A percentile compares a stretch with the other conserved stretches of the same genome.
phyloP scores from a whole-genome alignment of 768 basidiomycete genomes.

The Lactarius psammicola region DNA sequence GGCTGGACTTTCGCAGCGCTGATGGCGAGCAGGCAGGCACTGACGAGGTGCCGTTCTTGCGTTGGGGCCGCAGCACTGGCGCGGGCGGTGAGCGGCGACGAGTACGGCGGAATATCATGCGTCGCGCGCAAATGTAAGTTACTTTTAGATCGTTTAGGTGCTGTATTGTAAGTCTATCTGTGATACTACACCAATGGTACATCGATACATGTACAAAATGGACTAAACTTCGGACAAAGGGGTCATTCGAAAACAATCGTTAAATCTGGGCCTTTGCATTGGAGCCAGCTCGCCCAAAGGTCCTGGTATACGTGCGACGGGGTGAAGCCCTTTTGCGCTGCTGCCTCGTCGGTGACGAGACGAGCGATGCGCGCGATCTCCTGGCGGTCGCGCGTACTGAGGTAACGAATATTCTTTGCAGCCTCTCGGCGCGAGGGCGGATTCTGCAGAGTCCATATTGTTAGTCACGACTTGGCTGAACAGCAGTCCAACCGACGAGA shows the following conservation, averaged over 20 bases:
- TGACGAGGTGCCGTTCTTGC: constrained; percentile 70
- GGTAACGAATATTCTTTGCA: constrained; percentile 35
- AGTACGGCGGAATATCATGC: constrained; percentile 85
- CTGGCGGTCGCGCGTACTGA: constrained; percentile 40
- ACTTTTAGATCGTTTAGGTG: background rate
- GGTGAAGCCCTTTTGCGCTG: constrained; percentile 32
- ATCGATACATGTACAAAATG: constrained; percentile 12
- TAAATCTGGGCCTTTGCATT: constrained; percentile 37
- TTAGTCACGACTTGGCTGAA: background rate
- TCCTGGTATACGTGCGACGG: constrained; percentile 36
- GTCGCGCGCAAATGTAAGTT: constrained; percentile 65
- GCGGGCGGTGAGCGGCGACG: constrained; percentile 69
- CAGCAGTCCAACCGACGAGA: background rate
- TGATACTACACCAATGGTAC: background rate
- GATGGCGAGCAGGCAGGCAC: constrained; percentile 42
- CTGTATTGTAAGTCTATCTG: background rate
- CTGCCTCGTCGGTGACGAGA: constrained; percentile 40
- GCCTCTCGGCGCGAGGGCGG: constrained; percentile 41
- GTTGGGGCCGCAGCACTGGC: constrained; percentile 69
- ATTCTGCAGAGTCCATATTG: constrained; percentile 29
- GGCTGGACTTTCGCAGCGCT: constrained; percentile 65
- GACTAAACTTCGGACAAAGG: background rate
- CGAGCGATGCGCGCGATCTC: constrained; percentile 45
- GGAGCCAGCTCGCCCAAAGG: constrained; percentile 44
- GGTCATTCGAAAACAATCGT: constrained; percentile 38